These are phyloP conservation scores for Aspergillus candidus DNA, from an alignment of 2,329 filamentous ascomycete species.

Conservation along the genomic window DNA sequence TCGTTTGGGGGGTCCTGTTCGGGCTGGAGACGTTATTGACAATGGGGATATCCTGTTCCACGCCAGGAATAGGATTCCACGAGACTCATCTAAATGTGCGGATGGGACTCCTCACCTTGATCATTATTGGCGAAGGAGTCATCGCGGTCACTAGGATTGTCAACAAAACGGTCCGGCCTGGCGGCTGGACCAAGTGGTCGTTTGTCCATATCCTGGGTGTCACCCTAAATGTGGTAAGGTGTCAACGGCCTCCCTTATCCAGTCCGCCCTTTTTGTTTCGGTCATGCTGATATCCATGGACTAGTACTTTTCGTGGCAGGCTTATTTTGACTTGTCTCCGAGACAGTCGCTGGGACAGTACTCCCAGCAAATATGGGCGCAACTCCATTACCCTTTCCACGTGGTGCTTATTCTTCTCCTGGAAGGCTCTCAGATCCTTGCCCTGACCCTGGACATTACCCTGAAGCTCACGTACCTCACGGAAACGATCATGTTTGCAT, in stretches of 20 bases:
- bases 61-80: slow-evolving; percentile 54
- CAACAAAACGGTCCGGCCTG: slow-evolving; percentile 44
- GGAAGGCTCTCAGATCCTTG: slow-evolving; percentile 56
- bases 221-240: slow-evolving; percentile 32
- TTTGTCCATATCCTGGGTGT: slow-evolving; percentile 36
- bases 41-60: slow-evolving; percentile 50
- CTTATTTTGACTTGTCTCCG: slow-evolving; percentile 54
- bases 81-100: slow-evolving; percentile 59
- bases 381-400: slow-evolving; percentile 58
- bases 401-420: slow-evolving; percentile 58
- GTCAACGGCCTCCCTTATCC: not conserved
- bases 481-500: slow-evolving; percentile 36
- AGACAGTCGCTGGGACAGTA: slow-evolving; percentile 46
- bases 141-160: slow-evolving; percentile 54
- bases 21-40: slow-evolving; percentile 48
- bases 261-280: not conserved
- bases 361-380: slow-evolving; percentile 51
- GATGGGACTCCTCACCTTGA: slow-evolving; percentile 58
- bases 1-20: slow-evolving; percentile 53
- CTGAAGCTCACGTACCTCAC: slow-evolving; percentile 38
- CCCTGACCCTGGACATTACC: slow-evolving; percentile 41
- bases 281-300: slow-evolving; percentile 3
- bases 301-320: slow-evolving; percentile 57
- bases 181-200: slow-evolving; percentile 36
- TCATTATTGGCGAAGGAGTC: slow-evolving; percentile 61